These are phyloP conservation scores for Powellomyces hirtus DNA, from an alignment of 192 early-diverging fungal genomes.

Conservation along the genomic window DNA sequence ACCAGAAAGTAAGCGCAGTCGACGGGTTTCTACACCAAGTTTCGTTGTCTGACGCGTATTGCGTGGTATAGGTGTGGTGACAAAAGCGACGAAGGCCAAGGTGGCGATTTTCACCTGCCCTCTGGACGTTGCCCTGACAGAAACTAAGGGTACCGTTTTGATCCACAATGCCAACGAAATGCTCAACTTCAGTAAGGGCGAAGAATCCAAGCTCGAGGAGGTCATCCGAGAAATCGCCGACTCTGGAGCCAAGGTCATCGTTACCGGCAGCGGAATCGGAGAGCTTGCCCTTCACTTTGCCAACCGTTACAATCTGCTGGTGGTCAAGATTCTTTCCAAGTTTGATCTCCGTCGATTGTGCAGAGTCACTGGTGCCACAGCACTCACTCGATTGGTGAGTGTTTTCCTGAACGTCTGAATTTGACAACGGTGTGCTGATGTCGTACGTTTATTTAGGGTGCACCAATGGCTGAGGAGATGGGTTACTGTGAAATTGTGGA, in stretches of 20 bases:
- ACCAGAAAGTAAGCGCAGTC: conserved; percentile 74
- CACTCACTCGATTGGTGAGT: conserved; percentile 76
- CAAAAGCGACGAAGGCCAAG: conserved; percentile 77
- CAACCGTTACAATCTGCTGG: conserved; percentile 89
- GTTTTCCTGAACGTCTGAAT: neutral
- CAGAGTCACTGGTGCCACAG: conserved; percentile 88
- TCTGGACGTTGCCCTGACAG: conserved; percentile 89
- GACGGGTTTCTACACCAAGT: no score
- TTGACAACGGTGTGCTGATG: neutral
- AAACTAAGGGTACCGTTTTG: conserved; percentile 98
- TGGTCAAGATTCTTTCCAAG: conserved; percentile 88
- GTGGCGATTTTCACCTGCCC: conserved; percentile 93
- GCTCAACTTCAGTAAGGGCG: conserved; percentile 93
- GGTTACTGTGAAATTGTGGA: conserved; percentile 97
- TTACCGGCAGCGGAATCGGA: conserved; percentile 84
- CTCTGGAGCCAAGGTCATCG: conserved; percentile 87
- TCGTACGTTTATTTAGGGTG: conserved; percentile 48
- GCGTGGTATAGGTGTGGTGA: conserved; percentile 57
- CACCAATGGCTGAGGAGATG: conserved; percentile 94
- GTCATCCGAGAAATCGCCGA: conserved; percentile 85
- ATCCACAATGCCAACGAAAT: conserved; percentile 95
- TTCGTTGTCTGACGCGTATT: no score
- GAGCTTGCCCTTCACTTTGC: conserved; percentile 94
- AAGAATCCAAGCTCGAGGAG: conserved; percentile 88
- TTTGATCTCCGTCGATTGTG: conserved; percentile 95